Base-by-base conservation (phyloP, 2,329 filamentous ascomycete genomes). In the Trichoderma lentiforme region DNA sequence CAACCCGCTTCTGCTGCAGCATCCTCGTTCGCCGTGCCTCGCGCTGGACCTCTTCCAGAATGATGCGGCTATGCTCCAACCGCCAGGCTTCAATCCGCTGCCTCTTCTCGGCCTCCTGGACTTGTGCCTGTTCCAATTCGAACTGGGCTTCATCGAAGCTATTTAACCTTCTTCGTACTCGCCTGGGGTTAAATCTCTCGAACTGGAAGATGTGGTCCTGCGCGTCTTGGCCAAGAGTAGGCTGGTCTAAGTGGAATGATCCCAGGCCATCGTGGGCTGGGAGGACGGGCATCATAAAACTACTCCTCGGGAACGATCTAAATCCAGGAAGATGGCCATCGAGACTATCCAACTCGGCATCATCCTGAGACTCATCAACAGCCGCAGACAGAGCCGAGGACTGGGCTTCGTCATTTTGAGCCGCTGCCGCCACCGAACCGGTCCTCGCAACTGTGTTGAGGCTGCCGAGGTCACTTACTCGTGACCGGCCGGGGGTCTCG, bases 261-360 rank as follows among this genome's bases (percentile, higher is more conserved):
- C 96, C 96, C 60, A 98, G 82, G 2, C 96, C 96, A 84, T 99
- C 95, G 78, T 99, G 96, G 1, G 91, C 89, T 0, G 96, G 96
- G n/a, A 99, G 87, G 2, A 97, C 89, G 0, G 93, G 90, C 21
- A 87, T 85, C 24, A 89, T 84, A 74, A 88, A 89, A 14, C 74
- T 75, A 4, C 74, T 77, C 8, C 74, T 72, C 4, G 86, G 84
- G 7, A 84, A 85, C 58, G 93, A 90, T 66, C 94, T 90, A 79
- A 98, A 98, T 57, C 94, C 95, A 74, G 95, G 92, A 1, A 98
- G 86, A 69, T 97, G 95, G 78, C 95, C 95, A 80, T 98, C 95
- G 53, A 98, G 86, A 79, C 94, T 97, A 80, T 99, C 96, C 58
- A 98, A 86, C 80, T 98, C 95, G 30, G 87, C 90, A 73, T 93